Conservation (phyloP, 2,329 filamentous ascomycete species). For the Aspergillus ibericus region DNA sequence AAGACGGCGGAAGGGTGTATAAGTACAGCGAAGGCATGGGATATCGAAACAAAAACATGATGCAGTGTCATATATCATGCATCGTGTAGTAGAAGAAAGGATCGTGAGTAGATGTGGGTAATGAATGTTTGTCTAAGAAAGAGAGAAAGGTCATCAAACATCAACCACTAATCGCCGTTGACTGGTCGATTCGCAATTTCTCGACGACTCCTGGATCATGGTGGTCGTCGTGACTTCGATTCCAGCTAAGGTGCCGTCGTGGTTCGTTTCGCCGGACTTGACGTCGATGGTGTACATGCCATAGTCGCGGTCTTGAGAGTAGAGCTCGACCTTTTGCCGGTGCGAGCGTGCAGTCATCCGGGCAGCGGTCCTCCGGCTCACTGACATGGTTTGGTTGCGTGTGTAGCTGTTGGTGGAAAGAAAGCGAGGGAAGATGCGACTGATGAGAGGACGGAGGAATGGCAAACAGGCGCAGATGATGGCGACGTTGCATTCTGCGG, state of each 20-base stretch:
- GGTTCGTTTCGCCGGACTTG: conserved; percentile 19
- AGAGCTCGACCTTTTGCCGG: conserved; percentile 12
- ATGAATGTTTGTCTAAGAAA: not conserved
- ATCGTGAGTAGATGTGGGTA: not conserved
- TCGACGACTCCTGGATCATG: conserved; percentile 28
- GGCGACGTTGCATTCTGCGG: conserved; percentile 44
- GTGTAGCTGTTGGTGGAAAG: conserved; percentile 30
- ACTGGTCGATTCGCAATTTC: conserved; percentile 21
- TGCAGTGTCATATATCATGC: conserved; percentile 1
- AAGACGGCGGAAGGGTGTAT: not conserved
- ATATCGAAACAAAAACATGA: not conserved
- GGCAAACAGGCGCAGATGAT: conserved; percentile 46
- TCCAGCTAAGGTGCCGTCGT: conserved; percentile 17
- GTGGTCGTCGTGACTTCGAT: conserved; percentile 37
- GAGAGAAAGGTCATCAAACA: not conserved
- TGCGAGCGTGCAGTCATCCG: conserved; percentile 15
- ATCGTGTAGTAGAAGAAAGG: not conserved
- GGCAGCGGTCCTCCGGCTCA: conserved; percentile 8
- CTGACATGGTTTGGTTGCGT: conserved; percentile 17
- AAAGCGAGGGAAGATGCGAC: conserved; percentile 40
- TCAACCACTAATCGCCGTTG: conserved; percentile 26
- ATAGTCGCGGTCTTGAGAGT: conserved; percentile 27
- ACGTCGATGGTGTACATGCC: conserved; percentile 32
- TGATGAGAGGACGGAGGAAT: conserved; percentile 40
- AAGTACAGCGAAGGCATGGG: not conserved